Evolutionary conservation across 2,329 filamentous ascomycete genomes (phyloP), one percentile per base, ranked within the genome.

Genomic region (Uncinocarpus reesii): DNA sequence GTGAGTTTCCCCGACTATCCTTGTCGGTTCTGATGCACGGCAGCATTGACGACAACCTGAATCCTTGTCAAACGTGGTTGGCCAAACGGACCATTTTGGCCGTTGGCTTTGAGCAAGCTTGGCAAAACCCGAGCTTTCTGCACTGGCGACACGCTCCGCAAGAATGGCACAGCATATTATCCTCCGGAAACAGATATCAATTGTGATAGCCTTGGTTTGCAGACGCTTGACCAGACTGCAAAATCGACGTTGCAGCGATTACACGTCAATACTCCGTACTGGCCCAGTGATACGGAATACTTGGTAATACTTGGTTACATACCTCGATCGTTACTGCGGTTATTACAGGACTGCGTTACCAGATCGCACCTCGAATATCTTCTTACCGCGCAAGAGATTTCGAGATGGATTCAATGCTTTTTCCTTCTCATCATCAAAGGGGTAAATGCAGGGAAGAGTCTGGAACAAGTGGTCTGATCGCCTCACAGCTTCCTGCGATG

Each of bases 351-450:
- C n/a, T n/a, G n/a, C n/a, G n/a, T n/a, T n/a, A n/a, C n/a, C n/a
- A n/a, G 11, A 4, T 4, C 34, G n/a, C 7, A 41, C 24, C 42
- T 44, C 42, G 42, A 44, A 36, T 7, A 35, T 24, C 15, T 15
- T 13, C 29, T 44, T 15, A 10, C 16, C 7, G 36, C 23, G 31
- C 42, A 15, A 11, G 21, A 26, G 15, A 28, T 45, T 28, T 37
- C 34, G 34, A 45, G 42, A 45, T 28, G n/a, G n/a, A n/a, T n/a
- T n/a, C 31, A 36, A 10, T 45, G 31, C 42, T 45, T 45, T 37
- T 45, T 28, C 7, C 4, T 5, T 7, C 7, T 18, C 13, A 35
- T 42, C 11, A n/a, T n/a, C 32, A n/a, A 35, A 35, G 15, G 5
- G 15, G 15, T 35, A 35, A 6, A 35, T 35, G 42, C 42, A 44